Percentiles rank a stretch among this genome's conserved stretches.
Conservation (phyloP, 495 filamentous ascomycete genomes). For the Ascodesmis nigricans region DNA sequence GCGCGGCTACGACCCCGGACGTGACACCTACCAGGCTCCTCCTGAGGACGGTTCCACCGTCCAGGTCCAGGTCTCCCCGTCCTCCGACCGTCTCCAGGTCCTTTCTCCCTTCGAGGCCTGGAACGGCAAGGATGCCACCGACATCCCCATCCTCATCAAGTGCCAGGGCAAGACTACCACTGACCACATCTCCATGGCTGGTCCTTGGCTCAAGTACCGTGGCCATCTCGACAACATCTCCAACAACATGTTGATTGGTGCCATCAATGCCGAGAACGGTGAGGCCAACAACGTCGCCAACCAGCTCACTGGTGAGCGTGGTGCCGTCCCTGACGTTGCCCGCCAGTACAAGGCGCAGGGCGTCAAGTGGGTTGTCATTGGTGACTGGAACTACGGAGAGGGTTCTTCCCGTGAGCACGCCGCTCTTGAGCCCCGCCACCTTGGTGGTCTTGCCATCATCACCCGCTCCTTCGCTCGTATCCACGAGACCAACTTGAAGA, state of each 20-base stretch:
- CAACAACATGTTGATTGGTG: constrained; percentile 99
- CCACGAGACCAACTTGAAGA: constrained; percentile 99
- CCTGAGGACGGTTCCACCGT: constrained; percentile 53
- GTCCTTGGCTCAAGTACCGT: constrained; percentile 99
- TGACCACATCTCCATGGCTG: constrained; percentile 98
- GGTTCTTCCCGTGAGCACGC: constrained; percentile 94
- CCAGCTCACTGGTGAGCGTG: constrained; percentile 56
- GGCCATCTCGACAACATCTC: constrained; percentile 99
- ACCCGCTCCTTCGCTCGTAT: constrained; percentile 94
- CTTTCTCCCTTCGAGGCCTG: constrained; percentile 67
- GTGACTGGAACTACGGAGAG: constrained; percentile 99
- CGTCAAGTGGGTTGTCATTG: constrained; percentile 90
- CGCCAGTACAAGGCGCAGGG: constrained; percentile 97
- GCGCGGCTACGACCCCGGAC: constrained; percentile 75
- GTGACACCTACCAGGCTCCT: constrained; percentile 92
- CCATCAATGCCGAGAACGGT: constrained; percentile 81
- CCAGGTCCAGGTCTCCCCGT: constrained; percentile 63
- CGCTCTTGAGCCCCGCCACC: constrained; percentile 89
- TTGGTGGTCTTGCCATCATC: constrained; percentile 93
- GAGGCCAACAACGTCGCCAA: constrained; percentile 99
- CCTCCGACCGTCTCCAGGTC: constrained; percentile 83
- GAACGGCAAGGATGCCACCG: constrained; percentile 80
- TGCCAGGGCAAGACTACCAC: constrained; percentile 95
- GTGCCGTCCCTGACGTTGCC: constrained; percentile 77
- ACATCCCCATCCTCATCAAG: constrained; percentile 94